Percentiles rank a stretch among this genome's conserved stretches.
Conservation (phyloP, 1,284 basidiomycete species). For the Agroathelia rolfsii region DNA sequence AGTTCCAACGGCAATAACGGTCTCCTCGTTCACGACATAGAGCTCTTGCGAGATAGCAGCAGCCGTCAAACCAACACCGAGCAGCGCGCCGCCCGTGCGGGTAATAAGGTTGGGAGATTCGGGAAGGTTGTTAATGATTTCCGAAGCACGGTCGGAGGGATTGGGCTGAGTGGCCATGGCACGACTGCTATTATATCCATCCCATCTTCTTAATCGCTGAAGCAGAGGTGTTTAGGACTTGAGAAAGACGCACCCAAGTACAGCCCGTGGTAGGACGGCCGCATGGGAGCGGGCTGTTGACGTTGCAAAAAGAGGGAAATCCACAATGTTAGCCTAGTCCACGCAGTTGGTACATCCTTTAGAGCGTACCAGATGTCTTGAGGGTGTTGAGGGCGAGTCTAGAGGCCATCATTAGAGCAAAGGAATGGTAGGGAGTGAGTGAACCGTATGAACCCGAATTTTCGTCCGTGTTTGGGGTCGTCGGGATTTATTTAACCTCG, state of each 20-base stretch:
- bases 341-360: too few species aligned
- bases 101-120: slow-evolving; percentile 84
- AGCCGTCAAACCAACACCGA: slow-evolving; percentile 85
- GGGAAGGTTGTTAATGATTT: slow-evolving; percentile 88
- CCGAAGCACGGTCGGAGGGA: slow-evolving; percentile 82
- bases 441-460: too few species aligned
- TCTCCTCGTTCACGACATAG: slow-evolving; percentile 96
- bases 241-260: slow-evolving; percentile 43
- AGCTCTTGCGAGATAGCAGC: slow-evolving; percentile 96
- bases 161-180: slow-evolving; percentile 53
- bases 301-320: not conserved
- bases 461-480: too few species aligned
- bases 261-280: slow-evolving; percentile 37
- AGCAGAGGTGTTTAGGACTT: slow-evolving; percentile 8
- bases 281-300: slow-evolving; percentile 44
- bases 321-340: too few species aligned
- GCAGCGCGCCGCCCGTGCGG: slow-evolving; percentile 88
- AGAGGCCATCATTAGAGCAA: too few species aligned
- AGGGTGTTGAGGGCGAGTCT: slow-evolving; percentile 61
- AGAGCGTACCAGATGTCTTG: slow-evolving; percentile 44
- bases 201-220: slow-evolving; percentile 2
- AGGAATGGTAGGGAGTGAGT: too few species aligned
- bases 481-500: too few species aligned
- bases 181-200: slow-evolving; percentile 33
- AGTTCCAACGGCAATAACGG: slow-evolving; percentile 75